These are phyloP conservation scores for Talaromyces sp. DNA, from an alignment of 2,329 filamentous ascomycete species.

Conservation along the genomic window DNA sequence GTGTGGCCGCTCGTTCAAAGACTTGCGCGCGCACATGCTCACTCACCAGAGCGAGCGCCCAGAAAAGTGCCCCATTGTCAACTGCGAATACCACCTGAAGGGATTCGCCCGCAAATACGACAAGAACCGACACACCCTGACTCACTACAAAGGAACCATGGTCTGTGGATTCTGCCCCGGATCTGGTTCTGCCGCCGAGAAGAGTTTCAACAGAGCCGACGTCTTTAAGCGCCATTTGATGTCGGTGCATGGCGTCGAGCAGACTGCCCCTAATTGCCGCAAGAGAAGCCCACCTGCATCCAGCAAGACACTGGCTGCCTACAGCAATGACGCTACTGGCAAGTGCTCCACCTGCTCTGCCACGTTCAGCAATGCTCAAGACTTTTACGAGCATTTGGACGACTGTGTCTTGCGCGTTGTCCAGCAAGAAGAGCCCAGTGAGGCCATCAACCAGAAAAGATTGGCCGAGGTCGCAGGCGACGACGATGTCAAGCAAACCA, in stretches of 20 bases:
- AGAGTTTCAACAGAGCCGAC: constrained; percentile 92
- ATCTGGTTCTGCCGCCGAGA: constrained; percentile 80
- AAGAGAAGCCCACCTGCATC: constrained; percentile 56
- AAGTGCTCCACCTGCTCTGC: constrained; percentile 88
- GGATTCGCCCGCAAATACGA: constrained; percentile 94
- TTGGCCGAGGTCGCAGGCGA: constrained; percentile 57
- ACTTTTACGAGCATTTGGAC: constrained; percentile 94
- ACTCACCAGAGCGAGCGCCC: constrained; percentile 87
- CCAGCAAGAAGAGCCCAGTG: constrained; percentile 52
- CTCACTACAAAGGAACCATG: constrained; percentile 97
- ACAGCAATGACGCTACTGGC: constrained; percentile 71
- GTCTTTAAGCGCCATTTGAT: constrained; percentile 94
- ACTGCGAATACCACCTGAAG: constrained; percentile 86
- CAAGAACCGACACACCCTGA: constrained; percentile 90
- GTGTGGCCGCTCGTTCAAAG: constrained; percentile 82
- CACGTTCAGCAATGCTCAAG: constrained; percentile 80
- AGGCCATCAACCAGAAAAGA: constrained; percentile 53
- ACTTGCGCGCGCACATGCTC: constrained; percentile 89
- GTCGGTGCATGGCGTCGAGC: constrained; percentile 85
- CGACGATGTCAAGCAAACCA: constrained; percentile 51
- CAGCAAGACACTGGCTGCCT: constrained; percentile 63
- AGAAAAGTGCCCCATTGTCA: constrained; percentile 89
- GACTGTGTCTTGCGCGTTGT: constrained; percentile 62
- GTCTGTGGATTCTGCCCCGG: constrained; percentile 92
- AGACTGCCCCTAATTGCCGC: constrained; percentile 84